Percentiles rank a stretch among this genome's conserved stretches.
phyloP scores from a whole-genome alignment of 345 rosid species.

The Lumnitzera racemosa region DNA sequence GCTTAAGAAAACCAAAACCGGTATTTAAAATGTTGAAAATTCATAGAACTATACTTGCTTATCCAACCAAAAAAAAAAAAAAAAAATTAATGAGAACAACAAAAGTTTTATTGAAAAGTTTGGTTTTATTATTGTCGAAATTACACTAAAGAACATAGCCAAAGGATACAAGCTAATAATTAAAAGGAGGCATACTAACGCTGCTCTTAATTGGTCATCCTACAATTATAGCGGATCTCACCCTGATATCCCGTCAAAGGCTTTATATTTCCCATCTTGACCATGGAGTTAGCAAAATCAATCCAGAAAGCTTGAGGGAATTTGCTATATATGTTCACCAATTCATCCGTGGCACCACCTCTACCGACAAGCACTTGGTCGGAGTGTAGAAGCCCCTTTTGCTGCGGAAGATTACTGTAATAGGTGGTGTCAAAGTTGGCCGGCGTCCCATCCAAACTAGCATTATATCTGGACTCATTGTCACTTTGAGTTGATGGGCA shows the following conservation, averaged over 20 bases:
- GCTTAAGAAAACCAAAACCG: no score
- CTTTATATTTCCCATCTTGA: slow-evolving; percentile 50
- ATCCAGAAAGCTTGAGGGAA: slow-evolving; percentile 16
- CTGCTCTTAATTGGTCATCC: slow-evolving; percentile 7
- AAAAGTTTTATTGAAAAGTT: no score
- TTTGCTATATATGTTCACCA: slow-evolving; percentile 24
- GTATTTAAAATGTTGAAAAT: no score
- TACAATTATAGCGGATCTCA: slow-evolving; percentile 34
- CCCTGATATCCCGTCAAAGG: slow-evolving; percentile 34
- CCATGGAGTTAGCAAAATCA: slow-evolving; percentile 35
- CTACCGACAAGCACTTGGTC: slow-evolving; percentile 39
- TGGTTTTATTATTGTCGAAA: no score
- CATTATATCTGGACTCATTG: background rate
- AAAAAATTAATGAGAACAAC: no score
- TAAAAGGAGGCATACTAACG: no score
- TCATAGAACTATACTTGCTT: no score
- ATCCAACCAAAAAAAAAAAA: no score
- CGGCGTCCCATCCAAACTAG: slow-evolving; percentile 3
- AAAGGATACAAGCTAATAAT: no score
- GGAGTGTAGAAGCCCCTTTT: slow-evolving; percentile 34
- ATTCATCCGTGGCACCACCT: slow-evolving; percentile 29
- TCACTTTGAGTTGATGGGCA: slow-evolving; percentile 28
- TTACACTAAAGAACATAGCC: no score
- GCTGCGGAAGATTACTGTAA: slow-evolving; percentile 19
- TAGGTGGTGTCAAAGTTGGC: slow-evolving; percentile 28